A percentile compares a stretch with the other conserved stretches of the same genome.
Conservation (phyloP, 116 monocot genomes). For the Iris pallida region DNA sequence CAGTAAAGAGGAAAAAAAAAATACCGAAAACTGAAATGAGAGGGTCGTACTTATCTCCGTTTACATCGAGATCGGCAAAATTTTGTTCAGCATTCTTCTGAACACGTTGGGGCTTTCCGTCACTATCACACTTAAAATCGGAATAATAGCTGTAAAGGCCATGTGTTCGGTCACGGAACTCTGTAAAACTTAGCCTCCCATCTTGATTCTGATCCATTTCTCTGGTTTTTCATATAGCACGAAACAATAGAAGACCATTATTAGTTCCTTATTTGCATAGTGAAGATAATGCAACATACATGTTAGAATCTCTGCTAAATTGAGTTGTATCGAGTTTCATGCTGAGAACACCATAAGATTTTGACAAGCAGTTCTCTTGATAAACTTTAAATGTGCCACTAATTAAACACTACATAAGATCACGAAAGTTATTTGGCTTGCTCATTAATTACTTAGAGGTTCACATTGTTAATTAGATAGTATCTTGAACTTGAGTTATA, state of each 20-base stretch:
- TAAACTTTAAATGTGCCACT: too few relatives aligned
- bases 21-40: background rate
- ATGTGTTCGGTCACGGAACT: conserved; percentile 19
- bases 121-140: background rate
- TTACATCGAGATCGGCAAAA: conserved; percentile 31
- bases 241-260: background rate
- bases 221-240: conserved; percentile 1
- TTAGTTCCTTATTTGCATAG: too few relatives aligned
- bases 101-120: background rate
- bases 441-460: too few relatives aligned
- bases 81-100: conserved; percentile 8
- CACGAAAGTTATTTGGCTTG: too few relatives aligned
- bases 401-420: too few relatives aligned
- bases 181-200: conserved; percentile 26
- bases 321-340: too few relatives aligned
- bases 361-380: too few relatives aligned
- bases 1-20: background rate
- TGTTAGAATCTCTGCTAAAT: background rate
- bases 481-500: too few relatives aligned
- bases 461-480: too few relatives aligned
- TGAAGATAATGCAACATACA: background rate
- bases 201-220: conserved; percentile 32
- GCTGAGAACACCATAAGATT: too few relatives aligned
- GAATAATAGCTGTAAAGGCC: background rate
- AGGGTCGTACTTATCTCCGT: conserved; percentile 24